A percentile compares a stretch with the other conserved stretches of the same genome.
Evolutionary conservation across 2,329 filamentous ascomycete species (phyloP).

Genomic region (Fusarium longipes): DNA sequence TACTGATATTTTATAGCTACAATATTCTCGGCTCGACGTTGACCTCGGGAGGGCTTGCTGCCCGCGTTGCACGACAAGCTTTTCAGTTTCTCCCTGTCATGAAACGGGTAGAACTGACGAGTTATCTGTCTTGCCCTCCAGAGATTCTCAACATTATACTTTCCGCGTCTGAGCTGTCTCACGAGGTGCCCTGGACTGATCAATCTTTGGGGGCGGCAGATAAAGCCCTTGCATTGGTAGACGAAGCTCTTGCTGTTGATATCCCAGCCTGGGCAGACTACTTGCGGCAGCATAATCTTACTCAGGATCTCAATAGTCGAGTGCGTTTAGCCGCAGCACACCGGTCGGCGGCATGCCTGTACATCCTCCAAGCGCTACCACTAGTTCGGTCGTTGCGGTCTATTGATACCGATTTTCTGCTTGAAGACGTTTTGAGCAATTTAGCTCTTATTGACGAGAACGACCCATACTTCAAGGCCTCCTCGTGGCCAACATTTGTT

Average conservation of each 20-base stretch:
- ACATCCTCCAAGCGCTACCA: conserved; percentile 58
- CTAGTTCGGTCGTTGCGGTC: conserved; percentile 51
- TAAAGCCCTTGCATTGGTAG: conserved; percentile 54
- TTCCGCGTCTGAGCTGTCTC: conserved; percentile 57
- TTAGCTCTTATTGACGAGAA: conserved; percentile 60
- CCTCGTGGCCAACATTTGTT: conserved; percentile 69
- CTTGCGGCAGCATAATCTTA: conserved; percentile 51
- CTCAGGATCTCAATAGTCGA: conserved; percentile 56
- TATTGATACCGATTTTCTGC: conserved; percentile 59
- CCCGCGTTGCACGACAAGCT: conserved; percentile 54
- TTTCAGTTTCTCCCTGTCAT: conserved; percentile 55
- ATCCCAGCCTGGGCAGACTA: conserved; percentile 56
- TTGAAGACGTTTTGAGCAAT: conserved; percentile 62
- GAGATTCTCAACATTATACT: conserved; percentile 60
- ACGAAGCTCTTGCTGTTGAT: conserved; percentile 57
- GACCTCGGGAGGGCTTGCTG: conserved; percentile 52
- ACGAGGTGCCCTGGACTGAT: conserved; percentile 50
- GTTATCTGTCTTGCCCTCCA: conserved; percentile 57
- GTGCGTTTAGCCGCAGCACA: conserved; percentile 59
- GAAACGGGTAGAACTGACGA: conserved; percentile 56
- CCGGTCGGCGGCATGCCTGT: conserved; percentile 60
- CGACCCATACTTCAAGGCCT: conserved; percentile 68
- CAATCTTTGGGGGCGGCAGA: conserved; percentile 50
- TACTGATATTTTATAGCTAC: conserved; percentile 50
- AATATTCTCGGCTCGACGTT: conserved; percentile 55